These are phyloP conservation scores for Heliophila coronopifolia DNA, from an alignment of 441 rosid species.

Conservation along the genomic window DNA sequence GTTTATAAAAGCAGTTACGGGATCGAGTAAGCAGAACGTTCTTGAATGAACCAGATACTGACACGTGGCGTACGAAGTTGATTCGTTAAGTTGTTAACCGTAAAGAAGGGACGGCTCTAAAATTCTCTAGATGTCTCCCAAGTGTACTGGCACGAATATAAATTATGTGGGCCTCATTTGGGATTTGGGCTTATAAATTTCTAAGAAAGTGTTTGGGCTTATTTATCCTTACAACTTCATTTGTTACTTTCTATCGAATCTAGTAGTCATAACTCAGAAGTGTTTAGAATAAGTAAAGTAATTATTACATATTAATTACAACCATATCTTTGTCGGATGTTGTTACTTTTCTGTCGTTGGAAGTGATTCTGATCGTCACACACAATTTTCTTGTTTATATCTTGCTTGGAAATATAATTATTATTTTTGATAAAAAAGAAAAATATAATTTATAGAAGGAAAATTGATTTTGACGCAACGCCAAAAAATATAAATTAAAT, in stretches of 20 bases:
- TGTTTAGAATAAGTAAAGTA: conserved; percentile 27
- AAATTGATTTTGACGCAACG: background rate
- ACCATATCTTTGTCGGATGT: background rate
- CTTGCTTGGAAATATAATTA: background rate
- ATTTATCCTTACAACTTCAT: background rate
- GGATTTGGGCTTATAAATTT: background rate
- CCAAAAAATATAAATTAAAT: background rate
- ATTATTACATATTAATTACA: background rate
- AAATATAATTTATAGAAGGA: no score
- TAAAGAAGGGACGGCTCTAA: background rate
- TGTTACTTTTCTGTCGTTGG: background rate
- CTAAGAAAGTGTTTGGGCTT: no score
- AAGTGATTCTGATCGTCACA: background rate
- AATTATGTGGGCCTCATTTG: background rate
- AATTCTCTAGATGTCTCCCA: conserved; percentile 20
- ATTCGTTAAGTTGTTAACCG: background rate
- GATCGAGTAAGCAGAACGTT: conserved; percentile 15
- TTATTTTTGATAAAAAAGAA: no score
- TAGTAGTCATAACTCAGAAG: background rate
- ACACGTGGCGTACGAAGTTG: conserved; percentile 3
- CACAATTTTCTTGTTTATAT: background rate
- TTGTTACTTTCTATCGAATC: background rate
- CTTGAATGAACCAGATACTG: conserved; percentile 8
- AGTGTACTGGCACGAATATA: no score
- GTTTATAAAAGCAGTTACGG: conserved; percentile 22